A percentile compares a stretch with the other conserved stretches of the same genome.
Conservation (phyloP, 2,329 filamentous ascomycete genomes). For the Corinectria fuckeliana region DNA sequence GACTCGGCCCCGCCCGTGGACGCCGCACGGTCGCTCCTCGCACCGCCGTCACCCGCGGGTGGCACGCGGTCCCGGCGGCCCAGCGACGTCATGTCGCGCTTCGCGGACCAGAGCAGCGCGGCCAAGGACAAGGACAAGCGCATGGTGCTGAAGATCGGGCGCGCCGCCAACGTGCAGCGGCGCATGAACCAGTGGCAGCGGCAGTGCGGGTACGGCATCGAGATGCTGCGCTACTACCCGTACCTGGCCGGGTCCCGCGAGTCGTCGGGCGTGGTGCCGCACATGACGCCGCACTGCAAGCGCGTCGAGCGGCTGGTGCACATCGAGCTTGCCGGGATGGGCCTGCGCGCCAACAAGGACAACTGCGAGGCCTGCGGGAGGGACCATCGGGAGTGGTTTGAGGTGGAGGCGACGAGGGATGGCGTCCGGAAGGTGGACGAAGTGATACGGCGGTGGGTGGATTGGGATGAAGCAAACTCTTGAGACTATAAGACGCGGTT, state of each 20-base stretch:
- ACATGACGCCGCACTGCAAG: conserved; percentile 84
- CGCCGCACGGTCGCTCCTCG: conserved; percentile 64
- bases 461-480: conserved; percentile 71
- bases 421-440: conserved; percentile 72
- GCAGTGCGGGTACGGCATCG: conserved; percentile 89
- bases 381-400: conserved; percentile 95
- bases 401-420: conserved; percentile 76
- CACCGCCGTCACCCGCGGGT: conserved; percentile 52
- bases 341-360: conserved; percentile 57
- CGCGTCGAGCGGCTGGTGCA: conserved; percentile 91
- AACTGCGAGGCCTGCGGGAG: conserved; percentile 80
- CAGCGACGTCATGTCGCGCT: conserved; percentile 62
- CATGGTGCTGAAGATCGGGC: conserved; percentile 71
- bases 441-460: conserved; percentile 82
- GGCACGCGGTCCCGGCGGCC: conserved; percentile 51
- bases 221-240: conserved; percentile 90
- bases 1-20: conserved; percentile 63
- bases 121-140: conserved; percentile 64
- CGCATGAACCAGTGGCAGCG: conserved; percentile 91
- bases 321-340: conserved; percentile 76
- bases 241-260: conserved; percentile 64
- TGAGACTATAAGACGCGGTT: conserved; percentile 2
- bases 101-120: conserved; percentile 45
- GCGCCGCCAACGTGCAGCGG: conserved; percentile 83
- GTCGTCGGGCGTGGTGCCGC: conserved; percentile 47